Conservation (phyloP, 768 basidiomycete genomes). For the Serpula lacrymans region DNA sequence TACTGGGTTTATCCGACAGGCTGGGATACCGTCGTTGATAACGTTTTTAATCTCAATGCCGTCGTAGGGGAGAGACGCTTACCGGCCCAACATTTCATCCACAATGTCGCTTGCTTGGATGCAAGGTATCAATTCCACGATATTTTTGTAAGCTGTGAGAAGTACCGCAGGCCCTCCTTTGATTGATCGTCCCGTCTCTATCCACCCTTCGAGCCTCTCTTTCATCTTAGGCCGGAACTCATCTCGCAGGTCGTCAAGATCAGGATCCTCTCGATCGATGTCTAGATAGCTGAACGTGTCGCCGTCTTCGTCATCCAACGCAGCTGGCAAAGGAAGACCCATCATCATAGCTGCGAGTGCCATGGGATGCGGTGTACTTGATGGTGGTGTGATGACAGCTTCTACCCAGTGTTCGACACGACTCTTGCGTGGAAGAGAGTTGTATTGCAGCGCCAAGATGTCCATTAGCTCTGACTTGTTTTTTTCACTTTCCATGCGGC, state of each 20-base stretch:
- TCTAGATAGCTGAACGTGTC: conserved; percentile 53
- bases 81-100: conserved; percentile 56
- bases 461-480: conserved; percentile 40
- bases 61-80: conserved; percentile 9
- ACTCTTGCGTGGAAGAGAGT: conserved; percentile 37
- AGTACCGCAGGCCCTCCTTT: conserved; percentile 38
- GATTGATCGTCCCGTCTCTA: conserved; percentile 33
- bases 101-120: conserved; percentile 47
- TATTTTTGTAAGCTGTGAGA: conserved; percentile 39
- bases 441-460: conserved; percentile 42
- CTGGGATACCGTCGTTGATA: conserved; percentile 26
- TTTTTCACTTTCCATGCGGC: conserved; percentile 39
- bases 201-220: conserved; percentile 58
- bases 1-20: conserved; percentile 52
- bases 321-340: conserved; percentile 42
- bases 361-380: conserved; percentile 43
- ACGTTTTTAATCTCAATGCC: neutral
- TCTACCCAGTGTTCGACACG: conserved; percentile 55
- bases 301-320: conserved; percentile 35
- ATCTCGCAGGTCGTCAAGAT: conserved; percentile 57
- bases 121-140: conserved; percentile 56
- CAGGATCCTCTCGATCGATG: conserved; percentile 48
- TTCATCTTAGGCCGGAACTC: conserved; percentile 59
- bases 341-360: conserved; percentile 67
- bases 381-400: conserved; percentile 37